Base-by-base conservation (phyloP, 2,329 filamentous ascomycete genomes). In the Fusarium nisikadoi region DNA sequence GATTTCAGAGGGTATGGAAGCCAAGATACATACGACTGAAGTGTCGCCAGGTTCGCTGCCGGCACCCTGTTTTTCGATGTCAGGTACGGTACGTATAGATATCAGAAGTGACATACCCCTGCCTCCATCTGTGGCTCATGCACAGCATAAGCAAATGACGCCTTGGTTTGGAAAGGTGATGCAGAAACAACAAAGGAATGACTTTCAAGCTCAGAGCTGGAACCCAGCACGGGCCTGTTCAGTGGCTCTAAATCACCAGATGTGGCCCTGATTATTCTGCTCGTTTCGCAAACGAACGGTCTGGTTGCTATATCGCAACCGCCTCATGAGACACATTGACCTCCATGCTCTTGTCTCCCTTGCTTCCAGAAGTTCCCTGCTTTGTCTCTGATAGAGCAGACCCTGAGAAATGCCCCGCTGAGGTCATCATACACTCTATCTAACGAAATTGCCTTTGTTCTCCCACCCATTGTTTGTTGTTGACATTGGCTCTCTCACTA, bases 81-180 rank as follows among this genome's bases (percentile, higher is more conserved):
- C 33, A 53, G 49, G 49, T 53, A n/a, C 20, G 19, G 25, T 41
- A n/a, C 19, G n/a, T 16, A n/a, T 25, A 20, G 29, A 35, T 29
- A 36, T 49, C 16, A 20, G 19, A 38, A 45, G 29, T 45, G 50
- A 38, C 41, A 38, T n/a, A 45, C 39, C 46, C 31, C 38, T 52
- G 31, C 25, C 29, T 20, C 35, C 35, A 36, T 52, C 23, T 25
- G 59, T 68, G 63, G 47, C 52, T 41, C 38, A 68, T 64, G 64
- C 64, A 68, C 46, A 17, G 27, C 49, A 50, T 41, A 65, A 57
- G 54, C 43, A 61, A 70, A 70, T 70, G 43, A 70, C 49, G 49
- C 60, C 54, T 20, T 69, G 25, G 8, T 17, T 41, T 38, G 33
- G 33, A 47, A 47, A n/a, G 38, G 17, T 17, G n/a, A 54, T 25